Evolutionary conservation across 1,284 basidiomycete species (phyloP).

Genomic region (Cystobasidiaceae sp.): DNA sequence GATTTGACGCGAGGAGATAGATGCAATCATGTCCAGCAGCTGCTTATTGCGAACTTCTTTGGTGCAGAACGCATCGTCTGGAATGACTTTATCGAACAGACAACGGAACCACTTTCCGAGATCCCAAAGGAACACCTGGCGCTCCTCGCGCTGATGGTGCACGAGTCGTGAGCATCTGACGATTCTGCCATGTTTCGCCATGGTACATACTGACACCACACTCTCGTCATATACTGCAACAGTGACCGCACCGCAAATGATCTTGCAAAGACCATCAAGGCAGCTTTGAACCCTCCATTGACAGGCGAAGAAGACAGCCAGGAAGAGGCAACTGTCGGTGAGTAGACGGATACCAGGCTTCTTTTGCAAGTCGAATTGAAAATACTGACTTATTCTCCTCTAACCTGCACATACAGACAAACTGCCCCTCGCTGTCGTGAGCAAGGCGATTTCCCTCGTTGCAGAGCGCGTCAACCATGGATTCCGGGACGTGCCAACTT

Average conservation of each 20-base stretch:
- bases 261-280: constrained; percentile 62
- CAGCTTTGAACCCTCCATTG: constrained; percentile 36
- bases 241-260: constrained; percentile 64
- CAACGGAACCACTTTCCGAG: constrained; percentile 46
- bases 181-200: not conserved
- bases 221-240: not conserved
- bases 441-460: constrained; percentile 56
- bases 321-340: constrained; percentile 1
- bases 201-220: not conserved
- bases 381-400: not conserved
- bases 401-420: not conserved
- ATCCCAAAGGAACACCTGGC: constrained; percentile 65
- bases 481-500: constrained; percentile 51
- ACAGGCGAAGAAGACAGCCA: constrained; percentile 36
- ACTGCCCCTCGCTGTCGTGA: not conserved
- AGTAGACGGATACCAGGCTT: not conserved
- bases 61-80: constrained; percentile 20
- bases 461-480: constrained; percentile 69
- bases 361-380: not conserved
- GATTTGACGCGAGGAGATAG: not conserved
- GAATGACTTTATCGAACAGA: constrained; percentile 28
- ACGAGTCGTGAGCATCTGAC: constrained; percentile 61
- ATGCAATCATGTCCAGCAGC: constrained; percentile 1
- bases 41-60: constrained; percentile 12
- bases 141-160: constrained; percentile 69